Conservation (phyloP, 208 protist genomes). For the Trypanosoma lewisi region DNA sequence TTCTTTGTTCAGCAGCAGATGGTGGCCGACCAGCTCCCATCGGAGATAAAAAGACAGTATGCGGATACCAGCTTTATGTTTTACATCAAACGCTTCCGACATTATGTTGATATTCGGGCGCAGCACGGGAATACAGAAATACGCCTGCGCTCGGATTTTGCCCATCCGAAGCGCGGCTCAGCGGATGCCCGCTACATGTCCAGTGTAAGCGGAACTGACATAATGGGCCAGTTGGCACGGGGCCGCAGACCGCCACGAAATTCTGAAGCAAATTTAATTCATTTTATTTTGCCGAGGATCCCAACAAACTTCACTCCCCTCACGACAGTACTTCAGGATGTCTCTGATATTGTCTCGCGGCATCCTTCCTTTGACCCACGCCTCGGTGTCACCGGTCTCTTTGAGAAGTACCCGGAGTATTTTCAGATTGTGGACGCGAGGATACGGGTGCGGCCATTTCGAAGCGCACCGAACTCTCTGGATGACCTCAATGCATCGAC, state of each 20-base stretch:
- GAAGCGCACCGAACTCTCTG: constrained; percentile 67
- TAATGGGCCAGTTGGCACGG: constrained; percentile 20
- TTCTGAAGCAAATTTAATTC: constrained; percentile 76
- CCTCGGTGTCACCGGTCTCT: constrained; percentile 71
- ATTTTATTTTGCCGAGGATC: constrained; percentile 56
- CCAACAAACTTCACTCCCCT: constrained; percentile 63
- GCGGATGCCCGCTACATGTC: constrained; percentile 50
- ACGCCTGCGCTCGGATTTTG: constrained; percentile 55
- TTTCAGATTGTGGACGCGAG: constrained; percentile 74
- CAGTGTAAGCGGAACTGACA: constrained; percentile 14
- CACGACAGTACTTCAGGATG: constrained; percentile 68
- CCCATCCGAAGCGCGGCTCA: constrained; percentile 61
- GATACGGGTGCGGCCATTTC: constrained; percentile 74
- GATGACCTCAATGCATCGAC: constrained; percentile 43
- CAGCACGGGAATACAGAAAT: constrained; percentile 49
- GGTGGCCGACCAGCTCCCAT: constrained; percentile 48
- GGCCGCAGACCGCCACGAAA: constrained; percentile 59
- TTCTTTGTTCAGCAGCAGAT: constrained; percentile 62
- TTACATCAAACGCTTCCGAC: constrained; percentile 68
- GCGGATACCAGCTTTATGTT: constrained; percentile 48
- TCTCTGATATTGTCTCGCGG: constrained; percentile 70
- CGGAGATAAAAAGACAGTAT: constrained; percentile 47
- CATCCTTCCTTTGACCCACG: constrained; percentile 80
- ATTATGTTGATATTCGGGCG: constrained; percentile 77
- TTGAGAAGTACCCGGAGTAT: constrained; percentile 88